Conservation (phyloP, 2,329 filamentous ascomycete genomes). For the Diaporthe sp. region DNA sequence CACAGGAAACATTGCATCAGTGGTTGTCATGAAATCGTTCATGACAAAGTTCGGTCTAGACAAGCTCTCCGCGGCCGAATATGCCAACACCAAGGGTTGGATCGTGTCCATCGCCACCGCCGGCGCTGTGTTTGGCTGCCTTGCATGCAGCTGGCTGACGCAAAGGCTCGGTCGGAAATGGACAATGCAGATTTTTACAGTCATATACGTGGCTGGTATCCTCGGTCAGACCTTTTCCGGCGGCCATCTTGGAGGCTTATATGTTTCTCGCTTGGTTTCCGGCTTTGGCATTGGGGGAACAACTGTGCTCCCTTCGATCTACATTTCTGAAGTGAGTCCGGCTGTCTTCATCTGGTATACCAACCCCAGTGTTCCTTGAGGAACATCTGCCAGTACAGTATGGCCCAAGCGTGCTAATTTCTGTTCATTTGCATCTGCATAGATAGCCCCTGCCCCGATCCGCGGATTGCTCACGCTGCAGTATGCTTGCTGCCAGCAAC, state of each 20-base stretch:
- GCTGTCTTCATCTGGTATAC: not conserved
- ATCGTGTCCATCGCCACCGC: conserved; percentile 6
- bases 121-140: conserved; percentile 9
- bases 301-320: conserved; percentile 7
- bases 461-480: conserved; percentile 9
- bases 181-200: conserved; percentile 13
- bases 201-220: conserved; percentile 7
- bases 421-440: not conserved
- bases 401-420: not conserved
- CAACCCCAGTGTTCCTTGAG: not conserved
- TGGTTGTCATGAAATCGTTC: conserved; percentile 17
- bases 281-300: conserved; percentile 15
- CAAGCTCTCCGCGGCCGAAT: not conserved
- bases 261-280: not conserved
- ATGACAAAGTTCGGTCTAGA: not conserved
- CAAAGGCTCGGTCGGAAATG: conserved; percentile 14
- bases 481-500: conserved; percentile 24
- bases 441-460: conserved; percentile 10
- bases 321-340: not conserved
- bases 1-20: conserved; percentile 2
- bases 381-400: no score
- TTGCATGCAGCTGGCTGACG: conserved; percentile 9
- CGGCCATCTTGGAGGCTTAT: not conserved
- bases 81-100: conserved; percentile 11
- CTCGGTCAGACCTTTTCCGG: conserved; percentile 4